Percentiles rank a stretch among this genome's conserved stretches.
Conservation (phyloP, 2,329 filamentous ascomycete species). For the Ascochyta koolunga region DNA sequence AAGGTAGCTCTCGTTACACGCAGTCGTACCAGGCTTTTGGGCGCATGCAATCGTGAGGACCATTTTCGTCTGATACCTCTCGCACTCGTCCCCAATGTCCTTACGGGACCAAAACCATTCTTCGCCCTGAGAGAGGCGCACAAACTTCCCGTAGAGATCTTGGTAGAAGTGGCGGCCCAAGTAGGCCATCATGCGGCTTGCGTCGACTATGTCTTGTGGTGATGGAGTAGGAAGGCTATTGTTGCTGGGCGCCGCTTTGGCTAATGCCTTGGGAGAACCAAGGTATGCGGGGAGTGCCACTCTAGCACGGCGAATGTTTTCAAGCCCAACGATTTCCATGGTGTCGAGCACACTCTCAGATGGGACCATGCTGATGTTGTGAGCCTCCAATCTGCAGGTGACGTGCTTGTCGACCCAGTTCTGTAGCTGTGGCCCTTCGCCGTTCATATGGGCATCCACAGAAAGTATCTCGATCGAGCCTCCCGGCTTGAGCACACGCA, state of each 20-base stretch:
- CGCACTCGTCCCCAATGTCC: slow-evolving; percentile 30
- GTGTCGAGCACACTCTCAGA: slow-evolving; percentile 37
- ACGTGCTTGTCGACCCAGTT: slow-evolving; percentile 34
- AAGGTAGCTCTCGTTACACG: slow-evolving; percentile 24
- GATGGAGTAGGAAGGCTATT: slow-evolving; percentile 18
- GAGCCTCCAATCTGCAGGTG: slow-evolving; percentile 27
- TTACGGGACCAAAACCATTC: slow-evolving; percentile 36
- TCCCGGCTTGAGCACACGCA: slow-evolving; percentile 36
- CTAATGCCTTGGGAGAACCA: slow-evolving; percentile 9
- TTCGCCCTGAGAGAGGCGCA: slow-evolving; percentile 25
- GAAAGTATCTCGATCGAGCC: slow-evolving; percentile 36
- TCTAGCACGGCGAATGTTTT: slow-evolving; percentile 36
- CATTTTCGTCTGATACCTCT: slow-evolving; percentile 35
- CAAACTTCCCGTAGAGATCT: slow-evolving; percentile 29
- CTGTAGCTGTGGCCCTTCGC: slow-evolving; percentile 29
- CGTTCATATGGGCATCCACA: slow-evolving; percentile 32
- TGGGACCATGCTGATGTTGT: slow-evolving; percentile 29
- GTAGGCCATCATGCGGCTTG: slow-evolving; percentile 34
- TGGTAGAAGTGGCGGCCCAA: slow-evolving; percentile 36
- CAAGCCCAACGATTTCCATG: slow-evolving; percentile 36
- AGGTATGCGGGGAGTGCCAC: slow-evolving; percentile 31
- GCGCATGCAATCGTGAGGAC: slow-evolving; percentile 35
- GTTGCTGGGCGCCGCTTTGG: slow-evolving; percentile 15
- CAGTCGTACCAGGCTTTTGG: slow-evolving; percentile 20
- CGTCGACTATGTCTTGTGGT: slow-evolving; percentile 27